A percentile compares a stretch with the other conserved stretches of the same genome.
Evolutionary conservation across 257 asterid species (phyloP).

Genomic region (Solanum etuberosum): DNA sequence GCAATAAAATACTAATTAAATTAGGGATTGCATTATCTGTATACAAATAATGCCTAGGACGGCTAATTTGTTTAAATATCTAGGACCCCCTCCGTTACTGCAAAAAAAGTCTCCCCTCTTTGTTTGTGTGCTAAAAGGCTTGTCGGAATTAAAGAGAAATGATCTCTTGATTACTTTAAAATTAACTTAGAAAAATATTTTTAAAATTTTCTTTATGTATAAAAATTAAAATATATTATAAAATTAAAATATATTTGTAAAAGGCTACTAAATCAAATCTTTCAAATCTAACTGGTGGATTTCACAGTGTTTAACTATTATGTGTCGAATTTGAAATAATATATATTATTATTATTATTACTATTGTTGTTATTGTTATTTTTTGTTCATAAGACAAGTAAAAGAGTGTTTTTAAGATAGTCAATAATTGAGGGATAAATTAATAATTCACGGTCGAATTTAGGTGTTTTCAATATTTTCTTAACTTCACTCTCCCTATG

Average conservation of each 20-base stretch:
- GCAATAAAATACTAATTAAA: not conserved
- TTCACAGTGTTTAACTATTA: not conserved
- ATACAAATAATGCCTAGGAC: not conserved
- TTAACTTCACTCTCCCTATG: not conserved
- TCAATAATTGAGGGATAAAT: too few species aligned
- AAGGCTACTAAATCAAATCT: not conserved
- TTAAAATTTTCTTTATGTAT: too few species aligned
- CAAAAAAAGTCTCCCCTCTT: not conserved
- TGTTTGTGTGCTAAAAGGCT: not conserved
- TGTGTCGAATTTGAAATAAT: too few species aligned
- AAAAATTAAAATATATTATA: too few species aligned
- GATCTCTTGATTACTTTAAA: too few species aligned
- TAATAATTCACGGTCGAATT: too few species aligned
- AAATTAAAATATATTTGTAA: too few species aligned
- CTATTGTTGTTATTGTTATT: too few species aligned
- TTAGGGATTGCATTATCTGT: not conserved
- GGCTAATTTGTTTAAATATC: not conserved
- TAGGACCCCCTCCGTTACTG: not conserved
- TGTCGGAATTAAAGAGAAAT: too few species aligned
- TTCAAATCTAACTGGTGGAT: not conserved
- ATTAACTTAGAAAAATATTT: too few species aligned
- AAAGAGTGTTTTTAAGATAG: rapidly evolving
- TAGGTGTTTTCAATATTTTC: not conserved
- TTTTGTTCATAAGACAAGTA: too few species aligned
- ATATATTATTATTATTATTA: too few species aligned